Percentiles rank a stretch among this genome's conserved stretches.
Evolutionary conservation across 192 early-diverging fungal species (phyloP).

Genomic region (Powellomyces hirtus): DNA sequence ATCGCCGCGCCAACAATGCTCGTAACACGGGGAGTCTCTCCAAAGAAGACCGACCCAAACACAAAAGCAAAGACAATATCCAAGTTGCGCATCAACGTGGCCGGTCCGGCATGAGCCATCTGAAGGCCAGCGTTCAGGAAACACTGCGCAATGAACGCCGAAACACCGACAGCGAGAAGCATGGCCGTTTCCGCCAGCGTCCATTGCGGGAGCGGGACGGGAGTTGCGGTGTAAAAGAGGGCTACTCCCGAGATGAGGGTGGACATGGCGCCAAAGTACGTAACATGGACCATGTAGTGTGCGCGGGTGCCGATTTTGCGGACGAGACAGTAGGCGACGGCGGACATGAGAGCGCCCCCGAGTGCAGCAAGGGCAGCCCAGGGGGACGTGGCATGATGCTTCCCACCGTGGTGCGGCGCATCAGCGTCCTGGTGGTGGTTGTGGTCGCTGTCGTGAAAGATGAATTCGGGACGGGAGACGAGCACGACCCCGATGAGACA

Average conservation of each 20-base stretch:
- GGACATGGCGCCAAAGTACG: conserved; percentile 71
- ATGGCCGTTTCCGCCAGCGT: conserved; percentile 47
- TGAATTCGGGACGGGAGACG: conserved; percentile 21
- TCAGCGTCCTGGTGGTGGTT: not conserved
- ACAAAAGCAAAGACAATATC: conserved; percentile 80
- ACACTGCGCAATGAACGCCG: conserved; percentile 71
- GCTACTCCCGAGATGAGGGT: conserved; percentile 52
- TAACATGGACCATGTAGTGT: conserved; percentile 76
- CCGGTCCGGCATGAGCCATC: conserved; percentile 68
- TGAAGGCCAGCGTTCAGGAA: conserved; percentile 75
- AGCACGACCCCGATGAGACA: conserved; percentile 59
- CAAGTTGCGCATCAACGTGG: conserved; percentile 76
- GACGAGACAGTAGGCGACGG: conserved; percentile 68
- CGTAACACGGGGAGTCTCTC: conserved; percentile 58
- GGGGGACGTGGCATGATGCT: not conserved
- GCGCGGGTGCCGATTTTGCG: conserved; percentile 69
- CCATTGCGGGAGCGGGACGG: conserved; percentile 2
- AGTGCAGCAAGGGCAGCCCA: conserved; percentile 50
- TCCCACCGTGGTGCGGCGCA: no score
- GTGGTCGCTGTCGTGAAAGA: not conserved
- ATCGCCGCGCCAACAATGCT: conserved; percentile 58
- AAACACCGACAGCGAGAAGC: conserved; percentile 49
- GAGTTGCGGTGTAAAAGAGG: conserved; percentile 5
- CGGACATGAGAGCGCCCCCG: conserved; percentile 43
- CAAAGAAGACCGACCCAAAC: conserved; percentile 67